A percentile compares a stretch with the other conserved stretches of the same genome.
Evolutionary conservation across 371 early-diverging fungal genomes (phyloP).

Genomic region (Nematocida minor): DNA sequence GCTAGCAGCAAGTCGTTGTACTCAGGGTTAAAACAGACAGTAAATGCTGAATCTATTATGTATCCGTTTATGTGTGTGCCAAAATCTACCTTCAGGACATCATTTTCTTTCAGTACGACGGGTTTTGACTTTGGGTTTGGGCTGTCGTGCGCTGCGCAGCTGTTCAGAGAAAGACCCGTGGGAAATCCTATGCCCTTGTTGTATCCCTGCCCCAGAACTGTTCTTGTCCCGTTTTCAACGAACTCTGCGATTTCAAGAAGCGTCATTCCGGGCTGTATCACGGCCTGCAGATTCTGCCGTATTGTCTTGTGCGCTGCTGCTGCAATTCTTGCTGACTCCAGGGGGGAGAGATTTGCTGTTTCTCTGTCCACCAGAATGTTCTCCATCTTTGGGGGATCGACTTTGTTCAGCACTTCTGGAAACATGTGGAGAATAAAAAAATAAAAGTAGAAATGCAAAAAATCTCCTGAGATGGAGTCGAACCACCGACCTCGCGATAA

Average conservation of each 20-base stretch:
- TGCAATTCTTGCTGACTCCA: conserved; percentile 68
- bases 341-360: background rate
- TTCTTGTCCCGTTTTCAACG: conserved; percentile 87
- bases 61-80: conserved; percentile 90
- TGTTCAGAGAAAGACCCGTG: conserved; percentile 90
- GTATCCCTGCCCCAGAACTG: conserved; percentile 74
- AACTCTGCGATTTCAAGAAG: conserved; percentile 82
- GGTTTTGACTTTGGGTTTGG: conserved; percentile 90
- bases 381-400: background rate
- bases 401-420: background rate
- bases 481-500: conserved; percentile 64
- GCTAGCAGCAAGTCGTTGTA: conserved; percentile 80
- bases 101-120: conserved; percentile 74
- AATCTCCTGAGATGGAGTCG: conserved; percentile 66
- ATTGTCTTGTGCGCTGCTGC: conserved; percentile 68
- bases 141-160: conserved; percentile 97
- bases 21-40: conserved; percentile 82
- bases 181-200: conserved; percentile 84
- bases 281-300: conserved; percentile 73
- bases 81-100: conserved; percentile 97
- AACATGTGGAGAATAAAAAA: conserved; percentile 16
- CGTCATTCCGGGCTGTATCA: conserved; percentile 86
- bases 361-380: background rate
- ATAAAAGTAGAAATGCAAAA: conserved; percentile 44
- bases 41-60: conserved; percentile 96